These are phyloP conservation scores for Quercus cerris DNA, from an alignment of 306 rosid genomes.

Conservation along the genomic window DNA sequence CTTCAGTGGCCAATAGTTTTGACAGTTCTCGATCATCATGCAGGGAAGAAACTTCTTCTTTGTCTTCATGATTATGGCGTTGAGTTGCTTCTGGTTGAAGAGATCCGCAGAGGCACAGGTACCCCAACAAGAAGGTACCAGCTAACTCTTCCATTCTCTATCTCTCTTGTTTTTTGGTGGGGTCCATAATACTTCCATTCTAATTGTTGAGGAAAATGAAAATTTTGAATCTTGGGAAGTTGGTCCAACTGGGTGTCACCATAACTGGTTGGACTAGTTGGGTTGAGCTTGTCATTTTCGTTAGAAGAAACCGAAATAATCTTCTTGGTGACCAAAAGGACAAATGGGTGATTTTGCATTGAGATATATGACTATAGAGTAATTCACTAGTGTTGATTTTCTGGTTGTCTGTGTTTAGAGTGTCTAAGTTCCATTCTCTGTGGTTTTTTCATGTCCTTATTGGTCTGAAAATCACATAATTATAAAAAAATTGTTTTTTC, in stretches of 20 bases:
- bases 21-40: conserved; percentile 37
- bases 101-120: conserved; percentile 44
- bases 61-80: conserved; percentile 24
- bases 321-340: conserved; percentile 7
- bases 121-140: conserved; percentile 61
- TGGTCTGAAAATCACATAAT: neutral
- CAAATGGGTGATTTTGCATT: neutral
- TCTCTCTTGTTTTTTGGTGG: neutral
- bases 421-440: neutral
- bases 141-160: neutral
- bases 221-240: conserved; percentile 5
- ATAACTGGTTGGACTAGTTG: neutral
- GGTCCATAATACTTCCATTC: neutral
- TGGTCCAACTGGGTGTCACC: neutral
- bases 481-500: neutral
- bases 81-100: conserved; percentile 38
- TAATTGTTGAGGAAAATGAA: neutral
- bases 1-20: neutral
- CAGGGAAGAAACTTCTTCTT: conserved; percentile 22
- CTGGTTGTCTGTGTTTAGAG: neutral
- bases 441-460: neutral
- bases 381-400: neutral
- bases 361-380: neutral
- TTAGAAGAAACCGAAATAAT: neutral
- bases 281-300: neutral